Evolutionary conservation across 23 red algal genomes (phyloP), one percentile per base, ranked within the genome.

Genomic region (Cyanidiococcus yangmingshanensis): DNA sequence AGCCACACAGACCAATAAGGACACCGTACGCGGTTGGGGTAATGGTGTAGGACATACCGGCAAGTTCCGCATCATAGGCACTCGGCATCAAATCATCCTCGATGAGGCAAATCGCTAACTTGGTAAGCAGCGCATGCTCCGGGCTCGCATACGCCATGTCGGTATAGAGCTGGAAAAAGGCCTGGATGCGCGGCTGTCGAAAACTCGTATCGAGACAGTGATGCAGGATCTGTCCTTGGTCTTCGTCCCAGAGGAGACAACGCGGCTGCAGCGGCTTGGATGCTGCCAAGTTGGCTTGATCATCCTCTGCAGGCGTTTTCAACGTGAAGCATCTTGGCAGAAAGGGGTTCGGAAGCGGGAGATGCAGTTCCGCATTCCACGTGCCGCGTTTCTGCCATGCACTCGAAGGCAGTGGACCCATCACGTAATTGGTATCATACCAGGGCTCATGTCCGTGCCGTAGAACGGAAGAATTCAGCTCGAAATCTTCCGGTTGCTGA

Each of bases 161-260:
- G 35, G 59, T 82, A 1, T 45, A 37, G 30, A 90, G 39, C 18
- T 76, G 40, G 29, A 96, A 37, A 18, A 86, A 51, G 1, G 90
- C 34, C 37, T 76, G 79, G 37, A 80, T 83, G 26, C 82, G 87
- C 0, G 92, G 92, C 41, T 80, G 75, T 59, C 76, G 74, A 74
- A 96, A 96, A 39, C 79, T 80, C 37, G 79, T 79, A 58, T 96
- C 92, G n/a, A 90, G 80, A 50, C 84, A 79, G 67, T 90, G 80
- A 41, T 96, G 63, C 16, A 71, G 63, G 16, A 71, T 29, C n/a
- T 29, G 63, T 7, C 63, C 63, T 25, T 71, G 63, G n/a, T 12
- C n/a, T 29, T 71, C 63, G 32, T 71, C 63, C 21, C 3, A 25
- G n/a, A 71, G n/a, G 27, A 71, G 63, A 12, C 63, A 35, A 7